A percentile compares a stretch with the other conserved stretches of the same genome.
These are phyloP conservation scores for Ophiostoma ulmi DNA, from an alignment of 2,329 filamentous ascomycete species.

Conservation along the genomic window DNA sequence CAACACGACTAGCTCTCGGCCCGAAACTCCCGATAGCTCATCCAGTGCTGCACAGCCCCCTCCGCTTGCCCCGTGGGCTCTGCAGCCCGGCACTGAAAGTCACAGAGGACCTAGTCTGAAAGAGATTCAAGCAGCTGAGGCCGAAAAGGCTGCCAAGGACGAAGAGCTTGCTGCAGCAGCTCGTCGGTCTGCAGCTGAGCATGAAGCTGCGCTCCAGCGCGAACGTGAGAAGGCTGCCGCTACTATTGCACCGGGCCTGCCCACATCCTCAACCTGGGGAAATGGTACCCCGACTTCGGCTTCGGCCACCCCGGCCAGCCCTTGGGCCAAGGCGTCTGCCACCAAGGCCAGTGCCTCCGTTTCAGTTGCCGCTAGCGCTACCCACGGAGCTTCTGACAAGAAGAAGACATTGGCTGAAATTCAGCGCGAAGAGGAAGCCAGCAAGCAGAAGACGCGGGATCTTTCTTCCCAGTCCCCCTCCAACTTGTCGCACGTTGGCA, in stretches of 20 bases:
- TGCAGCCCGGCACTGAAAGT: slow-evolving; percentile 64
- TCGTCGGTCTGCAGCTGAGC: slow-evolving; percentile 72
- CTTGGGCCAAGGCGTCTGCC: slow-evolving; percentile 62
- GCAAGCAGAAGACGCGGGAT: slow-evolving; percentile 69
- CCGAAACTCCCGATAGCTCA: slow-evolving; percentile 63
- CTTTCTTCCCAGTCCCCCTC: slow-evolving; percentile 39
- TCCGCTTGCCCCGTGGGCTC: slow-evolving; percentile 90
- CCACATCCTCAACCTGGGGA: slow-evolving; percentile 85
- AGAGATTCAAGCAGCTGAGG: slow-evolving; percentile 95
- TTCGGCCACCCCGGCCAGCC: slow-evolving; percentile 47
- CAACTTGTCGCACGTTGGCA: slow-evolving; percentile 43
- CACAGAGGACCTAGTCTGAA: slow-evolving; percentile 87
- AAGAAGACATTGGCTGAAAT: slow-evolving; percentile 96
- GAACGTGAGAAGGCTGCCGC: slow-evolving; percentile 55
- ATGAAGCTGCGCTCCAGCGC: slow-evolving; percentile 59
- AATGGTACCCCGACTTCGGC: slow-evolving; percentile 65
- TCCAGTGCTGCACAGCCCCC: slow-evolving; percentile 44
- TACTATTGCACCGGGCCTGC: slow-evolving; percentile 69
- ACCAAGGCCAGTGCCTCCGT: slow-evolving; percentile 38
- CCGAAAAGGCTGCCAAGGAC: slow-evolving; percentile 82
- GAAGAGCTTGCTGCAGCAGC: slow-evolving; percentile 75
- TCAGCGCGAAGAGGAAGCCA: slow-evolving; percentile 87
- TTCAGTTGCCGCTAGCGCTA: slow-evolving; percentile 30
- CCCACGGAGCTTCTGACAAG: slow-evolving; percentile 37
- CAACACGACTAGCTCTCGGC: slow-evolving; percentile 59